Evolutionary conservation across 768 basidiomycete genomes (phyloP).

Genomic region (Galerina marginata): DNA sequence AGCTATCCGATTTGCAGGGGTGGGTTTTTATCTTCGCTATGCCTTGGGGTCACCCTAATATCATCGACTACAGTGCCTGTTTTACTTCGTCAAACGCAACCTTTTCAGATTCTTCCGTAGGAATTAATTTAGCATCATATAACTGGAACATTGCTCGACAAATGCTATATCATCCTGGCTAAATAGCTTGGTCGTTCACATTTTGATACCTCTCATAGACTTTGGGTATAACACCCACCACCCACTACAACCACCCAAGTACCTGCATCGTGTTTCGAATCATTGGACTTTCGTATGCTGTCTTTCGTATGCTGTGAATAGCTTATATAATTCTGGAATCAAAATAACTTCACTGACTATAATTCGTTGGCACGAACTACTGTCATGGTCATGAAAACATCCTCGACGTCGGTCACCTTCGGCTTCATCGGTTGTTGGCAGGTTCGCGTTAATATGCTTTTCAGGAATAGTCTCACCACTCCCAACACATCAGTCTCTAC

Average conservation of each 20-base stretch:
- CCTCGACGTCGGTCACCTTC: too few relatives aligned
- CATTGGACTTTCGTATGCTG: too few relatives aligned
- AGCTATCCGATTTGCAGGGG: slow-evolving; percentile 75
- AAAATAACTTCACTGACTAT: too few relatives aligned
- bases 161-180: neutral
- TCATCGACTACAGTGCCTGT: slow-evolving; percentile 62
- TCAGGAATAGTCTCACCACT: too few relatives aligned
- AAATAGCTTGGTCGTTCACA: neutral
- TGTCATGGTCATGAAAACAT: too few relatives aligned
- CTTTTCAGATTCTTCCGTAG: slow-evolving; percentile 82
- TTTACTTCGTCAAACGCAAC: slow-evolving; percentile 83
- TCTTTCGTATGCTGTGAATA: too few relatives aligned
- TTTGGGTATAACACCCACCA: neutral
- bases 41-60: slow-evolving; percentile 2
- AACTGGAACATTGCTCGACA: neutral
- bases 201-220: neutral
- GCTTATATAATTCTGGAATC: too few relatives aligned
- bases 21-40: slow-evolving; percentile 42
- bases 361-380: too few relatives aligned
- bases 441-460: too few relatives aligned
- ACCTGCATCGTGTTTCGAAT: too few relatives aligned
- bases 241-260: neutral
- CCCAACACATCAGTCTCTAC: too few relatives aligned
- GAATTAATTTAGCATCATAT: slow-evolving; percentile 48
- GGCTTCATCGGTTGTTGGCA: too few relatives aligned